Evolutionary conservation across 75 land plant species (phyloP).

Genomic region (Sequoiadendron giganteum): DNA sequence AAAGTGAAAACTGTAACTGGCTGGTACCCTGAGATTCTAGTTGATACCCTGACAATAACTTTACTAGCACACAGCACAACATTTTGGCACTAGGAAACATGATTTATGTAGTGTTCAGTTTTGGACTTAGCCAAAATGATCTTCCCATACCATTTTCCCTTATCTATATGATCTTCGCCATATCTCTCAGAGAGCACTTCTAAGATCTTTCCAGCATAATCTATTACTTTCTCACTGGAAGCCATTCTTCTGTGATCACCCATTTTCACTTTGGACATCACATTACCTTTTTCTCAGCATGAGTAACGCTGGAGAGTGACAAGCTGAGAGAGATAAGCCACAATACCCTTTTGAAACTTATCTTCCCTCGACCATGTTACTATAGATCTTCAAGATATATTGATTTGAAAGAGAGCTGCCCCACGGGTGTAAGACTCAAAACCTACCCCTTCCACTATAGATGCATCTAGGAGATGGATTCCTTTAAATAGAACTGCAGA

Average conservation of each 20-base stretch:
- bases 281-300: not conserved
- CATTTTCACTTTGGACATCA: not conserved
- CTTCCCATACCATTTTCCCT: not conserved
- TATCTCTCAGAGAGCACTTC: not conserved
- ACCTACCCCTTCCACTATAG: not conserved
- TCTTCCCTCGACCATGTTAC: not conserved
- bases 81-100: no score
- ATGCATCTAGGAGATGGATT: not conserved
- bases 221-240: not conserved
- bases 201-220: not conserved
- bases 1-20: no score
- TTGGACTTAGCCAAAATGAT: not conserved
- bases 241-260: not conserved
- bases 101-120: not conserved
- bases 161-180: not conserved
- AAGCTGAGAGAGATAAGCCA: not conserved
- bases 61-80: no score
- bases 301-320: not conserved
- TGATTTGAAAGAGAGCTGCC: not conserved
- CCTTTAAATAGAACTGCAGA: not conserved
- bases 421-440: not conserved
- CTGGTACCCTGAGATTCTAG: no score
- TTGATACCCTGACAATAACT: no score
- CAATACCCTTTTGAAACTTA: not conserved
- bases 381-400: not conserved